Conservation (phyloP, 768 basidiomycete genomes). For the Dictyophora rubrovolvata region DNA sequence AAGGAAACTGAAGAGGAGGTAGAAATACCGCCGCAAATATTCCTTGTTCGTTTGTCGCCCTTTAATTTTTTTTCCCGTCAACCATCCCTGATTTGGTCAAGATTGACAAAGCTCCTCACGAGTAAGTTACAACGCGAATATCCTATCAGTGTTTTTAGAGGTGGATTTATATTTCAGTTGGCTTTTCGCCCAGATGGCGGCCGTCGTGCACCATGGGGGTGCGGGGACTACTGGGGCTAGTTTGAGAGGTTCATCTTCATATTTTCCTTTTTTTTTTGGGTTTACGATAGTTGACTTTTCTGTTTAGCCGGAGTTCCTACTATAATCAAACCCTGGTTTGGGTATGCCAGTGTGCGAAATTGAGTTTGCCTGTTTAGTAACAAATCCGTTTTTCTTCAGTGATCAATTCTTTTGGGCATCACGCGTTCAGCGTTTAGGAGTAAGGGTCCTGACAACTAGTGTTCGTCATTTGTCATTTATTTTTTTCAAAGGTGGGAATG, state of each 20-base stretch:
- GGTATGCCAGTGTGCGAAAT: constrained; percentile 18
- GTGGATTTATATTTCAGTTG: constrained; percentile 27
- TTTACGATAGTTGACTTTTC: neutral
- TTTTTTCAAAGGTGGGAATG: constrained; percentile 35
- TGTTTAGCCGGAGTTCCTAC: constrained; percentile 47
- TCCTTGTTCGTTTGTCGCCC: constrained; percentile 21
- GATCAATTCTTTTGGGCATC: constrained; percentile 60
- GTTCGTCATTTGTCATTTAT: neutral
- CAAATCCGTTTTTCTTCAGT: constrained; percentile 11
- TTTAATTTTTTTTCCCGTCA: neutral
- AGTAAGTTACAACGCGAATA: constrained; percentile 20
- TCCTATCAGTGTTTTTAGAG: neutral
- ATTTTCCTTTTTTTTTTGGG: neutral
- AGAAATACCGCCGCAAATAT: constrained; percentile 42
- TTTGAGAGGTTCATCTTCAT: constrained; percentile 28
- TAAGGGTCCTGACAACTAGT: constrained; percentile 18
- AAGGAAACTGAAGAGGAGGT: constrained; percentile 28
- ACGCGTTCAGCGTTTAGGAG: constrained; percentile 52
- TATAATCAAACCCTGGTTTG: constrained; percentile 63
- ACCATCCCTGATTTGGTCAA: constrained; percentile 14
- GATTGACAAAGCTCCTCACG: constrained; percentile 60
- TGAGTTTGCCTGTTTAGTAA: neutral
- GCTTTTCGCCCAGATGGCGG: constrained; percentile 52
- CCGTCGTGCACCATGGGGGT: constrained; percentile 58
- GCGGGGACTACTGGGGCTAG: constrained; percentile 65